Evolutionary conservation across 2,329 filamentous ascomycete genomes (phyloP), one percentile per base, ranked within the genome.

Genomic region (Aspergillus sergii): DNA sequence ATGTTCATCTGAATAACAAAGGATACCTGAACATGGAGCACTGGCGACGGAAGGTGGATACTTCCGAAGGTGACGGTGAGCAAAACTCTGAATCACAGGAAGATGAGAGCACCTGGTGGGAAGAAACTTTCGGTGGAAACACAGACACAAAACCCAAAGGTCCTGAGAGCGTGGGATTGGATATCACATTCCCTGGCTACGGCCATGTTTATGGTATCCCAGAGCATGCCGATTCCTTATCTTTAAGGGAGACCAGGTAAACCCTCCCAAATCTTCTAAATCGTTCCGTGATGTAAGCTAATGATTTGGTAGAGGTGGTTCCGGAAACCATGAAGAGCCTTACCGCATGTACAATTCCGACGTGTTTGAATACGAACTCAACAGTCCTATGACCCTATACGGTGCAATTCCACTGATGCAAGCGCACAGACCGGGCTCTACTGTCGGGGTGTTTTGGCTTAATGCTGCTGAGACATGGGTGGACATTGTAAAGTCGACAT

Each of bases 351-450:
- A 97, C 82, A 99, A 99, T 78, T 87, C 92, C 36, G 95, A 99
- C 76, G 95, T 99, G 12, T 99, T 99, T 71, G 95, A 99, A 80
- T 99, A 99, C 77, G 90, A 97, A 71, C 86, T 97, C 71, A 92
- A 98, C 78, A 98, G 93, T 78, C 94, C 95, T 0, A 99, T 99
- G 95, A 98, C 95, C 0, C 85, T 99, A 1, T 99, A 99, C 73
- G 95, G 95, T n/a, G 84, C 93, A 9, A 98, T 99, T 70, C 95
- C 95, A 2, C 92, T 98, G 75, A 96, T 99, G 93, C 95, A 98
- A 78, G 95, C 95, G 21, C 94, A 99, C 75, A 91, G 91, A 72
- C 96, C 94, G 77, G 91, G 90, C 73, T 98, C 94, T 0, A 95
- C 93, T 1, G 94, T 98, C 34, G 95, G 93, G 66, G 90, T 99